Base-by-base conservation (phyloP, 805 yeast species). In the Yueomyces sp. region DNA sequence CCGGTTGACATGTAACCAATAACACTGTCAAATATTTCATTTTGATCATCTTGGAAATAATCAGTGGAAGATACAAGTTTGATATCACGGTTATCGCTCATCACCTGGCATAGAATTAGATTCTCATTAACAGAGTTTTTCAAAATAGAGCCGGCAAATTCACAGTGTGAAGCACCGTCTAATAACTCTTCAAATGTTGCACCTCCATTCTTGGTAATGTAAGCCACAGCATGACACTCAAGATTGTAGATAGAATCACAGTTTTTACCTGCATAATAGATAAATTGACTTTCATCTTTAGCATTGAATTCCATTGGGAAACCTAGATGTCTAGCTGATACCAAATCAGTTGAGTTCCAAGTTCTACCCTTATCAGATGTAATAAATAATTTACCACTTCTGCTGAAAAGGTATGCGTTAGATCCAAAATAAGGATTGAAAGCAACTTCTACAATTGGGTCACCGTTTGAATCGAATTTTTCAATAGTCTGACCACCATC, bases 1-100 rank as follows among this genome's bases (percentile, higher is more conserved):
- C 83, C 82, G 26, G 79, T 76, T 33, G 77, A 67, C 26, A 92
- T 86, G 50, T 77, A 79, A 0, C 94, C 96, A 38, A 82, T 73
- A 34, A 83, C 75, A 41, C 72, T 64, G 2, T 76, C 76, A 52
- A 81, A 75, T 3, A 74, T 54, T 0, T 61, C 66, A 11, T 53
- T 59, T 4, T 66, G 61, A 8, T 63, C 65, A 4, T 54, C 51
- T 27, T 62, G 50, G 57, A 79, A 81, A 51, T 63, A 70, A 54
- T 85, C 79, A 1, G 60, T 63, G 5, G 85, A 69, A 1, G 83
- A 69, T 9, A 74, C 56, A n/a, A 72, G 52, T 1, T 49, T 43
- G 28, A 52, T 54, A 7, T 45, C 47, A 3, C 61, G 60, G 19
- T 65, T 54, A 26, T 60, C 64, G 26, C 62, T 63, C 38, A 64